phyloP scores from a whole-genome alignment of 768 basidiomycete species.

The Auriscalpium vulgare region DNA sequence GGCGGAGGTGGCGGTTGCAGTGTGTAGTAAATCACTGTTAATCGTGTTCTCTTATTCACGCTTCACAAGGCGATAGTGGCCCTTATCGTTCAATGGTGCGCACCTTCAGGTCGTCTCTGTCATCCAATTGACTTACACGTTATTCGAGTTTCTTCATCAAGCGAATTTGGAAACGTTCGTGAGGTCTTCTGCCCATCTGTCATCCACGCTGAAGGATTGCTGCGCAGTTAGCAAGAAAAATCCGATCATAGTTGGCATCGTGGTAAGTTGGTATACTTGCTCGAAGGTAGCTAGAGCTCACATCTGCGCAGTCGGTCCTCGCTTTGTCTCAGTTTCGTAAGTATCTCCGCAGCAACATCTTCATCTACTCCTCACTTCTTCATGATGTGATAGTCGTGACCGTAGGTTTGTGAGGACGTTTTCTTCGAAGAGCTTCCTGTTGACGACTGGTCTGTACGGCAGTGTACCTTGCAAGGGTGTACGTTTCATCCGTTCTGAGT shows the following conservation, averaged over 20 bases:
- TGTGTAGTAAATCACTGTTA: constrained; percentile 16
- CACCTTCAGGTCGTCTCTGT: constrained; percentile 29
- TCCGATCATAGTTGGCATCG: constrained; percentile 30
- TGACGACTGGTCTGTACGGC: constrained; percentile 11
- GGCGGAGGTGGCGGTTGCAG: constrained; percentile 54
- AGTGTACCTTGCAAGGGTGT: neutral
- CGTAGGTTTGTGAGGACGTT: too few relatives aligned
- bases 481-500: neutral
- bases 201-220: too few relatives aligned
- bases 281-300: neutral
- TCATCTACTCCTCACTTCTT: too few relatives aligned
- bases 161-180: constrained; percentile 16
- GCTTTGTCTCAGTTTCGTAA: constrained; percentile 47
- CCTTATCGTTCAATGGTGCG: constrained; percentile 44
- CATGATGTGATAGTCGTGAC: too few relatives aligned
- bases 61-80: constrained; percentile 40
- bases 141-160: constrained; percentile 10
- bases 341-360: constrained; percentile 3
- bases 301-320: constrained; percentile 27
- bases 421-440: constrained; percentile 22
- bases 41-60: neutral
- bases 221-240: constrained; percentile 42
- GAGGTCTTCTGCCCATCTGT: neutral
- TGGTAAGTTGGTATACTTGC: constrained; percentile 26
- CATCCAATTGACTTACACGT: constrained; percentile 32